Conservation (phyloP, 1,284 basidiomycete species). For the Pterulicium gracile region DNA sequence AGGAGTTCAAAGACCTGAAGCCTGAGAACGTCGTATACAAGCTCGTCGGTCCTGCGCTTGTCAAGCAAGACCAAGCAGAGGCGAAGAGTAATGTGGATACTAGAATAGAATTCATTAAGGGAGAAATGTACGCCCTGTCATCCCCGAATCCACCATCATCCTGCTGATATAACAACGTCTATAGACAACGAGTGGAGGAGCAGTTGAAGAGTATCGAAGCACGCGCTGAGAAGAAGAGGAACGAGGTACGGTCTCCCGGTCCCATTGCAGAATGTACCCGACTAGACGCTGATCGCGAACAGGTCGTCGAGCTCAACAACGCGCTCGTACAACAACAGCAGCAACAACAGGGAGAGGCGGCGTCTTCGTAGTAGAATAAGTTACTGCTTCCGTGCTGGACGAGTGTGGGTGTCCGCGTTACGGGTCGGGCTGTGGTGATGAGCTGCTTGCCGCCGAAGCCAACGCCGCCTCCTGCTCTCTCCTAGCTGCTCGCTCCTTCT, state of each 20-base stretch:
- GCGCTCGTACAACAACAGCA: constrained; percentile 38
- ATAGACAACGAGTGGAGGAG: constrained; percentile 70
- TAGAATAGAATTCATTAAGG: constrained; percentile 81
- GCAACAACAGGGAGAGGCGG: constrained; percentile 11
- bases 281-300: constrained; percentile 8
- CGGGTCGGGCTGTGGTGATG: no score
- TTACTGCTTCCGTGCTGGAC: constrained; percentile 5
- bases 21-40: constrained; percentile 84
- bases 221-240: constrained; percentile 70
- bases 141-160: constrained; percentile 3
- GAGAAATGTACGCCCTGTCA: constrained; percentile 68
- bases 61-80: constrained; percentile 84
- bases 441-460: constrained; percentile 3
- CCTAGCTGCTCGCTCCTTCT: constrained; percentile 34
- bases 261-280: no score
- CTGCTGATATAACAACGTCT: constrained; percentile 7
- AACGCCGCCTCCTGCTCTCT: background rate
- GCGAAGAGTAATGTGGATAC: constrained; percentile 88
- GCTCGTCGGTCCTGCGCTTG: constrained; percentile 83
- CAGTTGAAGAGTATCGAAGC: constrained; percentile 70
- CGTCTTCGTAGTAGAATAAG: constrained; percentile 9
- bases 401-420: constrained; percentile 13
- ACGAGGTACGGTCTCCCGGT: constrained; percentile 66
- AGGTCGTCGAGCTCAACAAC: constrained; percentile 60
- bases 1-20: constrained; percentile 81